Conservation (phyloP, 108 stramenopile species). For the Nitzschia sp. region DNA sequence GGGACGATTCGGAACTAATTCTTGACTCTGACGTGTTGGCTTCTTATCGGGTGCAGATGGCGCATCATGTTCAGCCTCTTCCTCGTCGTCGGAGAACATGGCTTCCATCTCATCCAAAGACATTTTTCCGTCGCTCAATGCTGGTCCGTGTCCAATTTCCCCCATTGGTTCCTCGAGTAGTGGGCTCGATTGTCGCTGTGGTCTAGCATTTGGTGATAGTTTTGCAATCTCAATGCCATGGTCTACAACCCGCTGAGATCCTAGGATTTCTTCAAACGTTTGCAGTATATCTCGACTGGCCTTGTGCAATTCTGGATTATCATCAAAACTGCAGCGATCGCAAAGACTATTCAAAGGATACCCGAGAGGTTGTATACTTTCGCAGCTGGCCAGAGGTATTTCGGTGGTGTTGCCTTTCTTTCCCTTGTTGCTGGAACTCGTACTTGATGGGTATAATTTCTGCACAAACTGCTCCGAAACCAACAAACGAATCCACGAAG, state of each 20-base stretch:
- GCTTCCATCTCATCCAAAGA: constrained; percentile 64
- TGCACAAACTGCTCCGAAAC: constrained; percentile 39
- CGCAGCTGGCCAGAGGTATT: constrained; percentile 21
- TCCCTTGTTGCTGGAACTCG: constrained; percentile 25
- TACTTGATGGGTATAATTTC: constrained; percentile 14
- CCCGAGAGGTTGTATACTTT: constrained; percentile 28
- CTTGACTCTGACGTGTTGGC: too few relatives aligned
- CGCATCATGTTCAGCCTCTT: too few relatives aligned
- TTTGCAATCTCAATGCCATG: constrained; percentile 2
- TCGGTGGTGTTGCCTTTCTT: constrained; percentile 36
- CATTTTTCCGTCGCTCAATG: constrained; percentile 18
- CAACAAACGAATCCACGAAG: constrained; percentile 41
- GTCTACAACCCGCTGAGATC: neutral
- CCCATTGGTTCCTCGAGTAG: neutral
- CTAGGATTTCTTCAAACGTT: constrained; percentile 32
- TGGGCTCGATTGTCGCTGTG: neutral
- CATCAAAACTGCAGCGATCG: constrained; percentile 37
- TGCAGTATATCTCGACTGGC: constrained; percentile 21
- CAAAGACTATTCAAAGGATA: constrained; percentile 68
- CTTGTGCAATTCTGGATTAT: neutral
- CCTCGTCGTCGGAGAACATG: constrained; percentile 30
- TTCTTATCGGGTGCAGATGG: too few relatives aligned
- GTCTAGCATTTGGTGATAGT: neutral
- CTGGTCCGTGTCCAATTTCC: neutral
- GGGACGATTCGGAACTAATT: neutral